Conservation (phyloP, 23 red algal genomes). For the Gracilariopsis chorda region DNA sequence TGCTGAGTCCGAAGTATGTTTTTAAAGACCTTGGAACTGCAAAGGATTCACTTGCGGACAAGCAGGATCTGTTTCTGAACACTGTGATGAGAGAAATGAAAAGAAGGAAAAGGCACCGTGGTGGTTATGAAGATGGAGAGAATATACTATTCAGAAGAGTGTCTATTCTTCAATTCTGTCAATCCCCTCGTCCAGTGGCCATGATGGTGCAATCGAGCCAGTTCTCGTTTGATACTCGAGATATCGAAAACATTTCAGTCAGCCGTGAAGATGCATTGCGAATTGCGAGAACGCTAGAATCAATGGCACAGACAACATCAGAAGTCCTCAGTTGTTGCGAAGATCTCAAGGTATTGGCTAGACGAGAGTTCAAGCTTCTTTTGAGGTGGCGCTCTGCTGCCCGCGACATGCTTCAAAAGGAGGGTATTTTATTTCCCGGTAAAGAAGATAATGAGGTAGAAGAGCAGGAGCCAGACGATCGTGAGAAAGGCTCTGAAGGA, state of each 20-base stretch:
- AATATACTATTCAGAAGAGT: slow-evolving; percentile 40
- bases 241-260: not conserved
- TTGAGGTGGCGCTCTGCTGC: slow-evolving; percentile 73
- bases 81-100: slow-evolving; percentile 40
- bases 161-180: slow-evolving; percentile 40
- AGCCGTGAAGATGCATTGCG: slow-evolving; percentile 11
- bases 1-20: slow-evolving; percentile 86
- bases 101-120: slow-evolving; percentile 44
- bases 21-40: slow-evolving; percentile 72
- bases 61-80: slow-evolving; percentile 41
- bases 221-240: slow-evolving; percentile 24
- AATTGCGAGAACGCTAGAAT: slow-evolving; percentile 14
- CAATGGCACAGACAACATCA: slow-evolving; percentile 31
- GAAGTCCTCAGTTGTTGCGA: slow-evolving; percentile 70
- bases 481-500: not conserved
- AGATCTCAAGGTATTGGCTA: slow-evolving; percentile 81
- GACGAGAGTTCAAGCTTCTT: slow-evolving; percentile 79
- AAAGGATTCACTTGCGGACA: slow-evolving; percentile 2
- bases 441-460: not conserved
- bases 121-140: slow-evolving; percentile 66
- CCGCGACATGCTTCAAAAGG: slow-evolving; percentile 15
- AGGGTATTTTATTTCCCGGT: not conserved
- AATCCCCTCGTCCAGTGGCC: slow-evolving; percentile 54
- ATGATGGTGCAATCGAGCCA: slow-evolving; percentile 38
- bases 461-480: not conserved